Evolutionary conservation across 495 filamentous ascomycete species (phyloP).

Genomic region (Penicillium angulare): DNA sequence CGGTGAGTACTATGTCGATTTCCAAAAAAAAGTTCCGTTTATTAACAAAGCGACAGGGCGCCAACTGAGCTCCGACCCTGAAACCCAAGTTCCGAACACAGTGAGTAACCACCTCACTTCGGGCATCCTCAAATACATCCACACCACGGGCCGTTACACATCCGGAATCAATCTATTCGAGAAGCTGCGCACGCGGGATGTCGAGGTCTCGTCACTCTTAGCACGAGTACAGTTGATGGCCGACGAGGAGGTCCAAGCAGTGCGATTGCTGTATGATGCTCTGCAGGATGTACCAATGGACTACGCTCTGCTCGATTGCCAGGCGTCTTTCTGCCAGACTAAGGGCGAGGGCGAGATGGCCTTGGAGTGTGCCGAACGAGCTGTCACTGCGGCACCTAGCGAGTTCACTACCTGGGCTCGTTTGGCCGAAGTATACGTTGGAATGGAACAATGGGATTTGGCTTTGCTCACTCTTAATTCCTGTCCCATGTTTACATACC

Average conservation of each 20-base stretch:
- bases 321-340: constrained; percentile 86
- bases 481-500: constrained; percentile 99
- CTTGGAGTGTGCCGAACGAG: constrained; percentile 87
- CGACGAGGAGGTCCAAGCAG: constrained; percentile 93
- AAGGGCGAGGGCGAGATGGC: constrained; percentile 87
- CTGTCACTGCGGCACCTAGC: constrained; percentile 89
- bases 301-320: constrained; percentile 88
- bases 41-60: constrained; percentile 60
- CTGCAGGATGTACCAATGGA: constrained; percentile 93
- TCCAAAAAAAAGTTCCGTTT: not conserved
- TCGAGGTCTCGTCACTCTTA: constrained; percentile 90
- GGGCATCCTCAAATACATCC: constrained; percentile 93
- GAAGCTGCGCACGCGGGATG: constrained; percentile 85
- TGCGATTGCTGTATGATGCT: constrained; percentile 82
- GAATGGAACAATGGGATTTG: constrained; percentile 88
- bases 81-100: constrained; percentile 94
- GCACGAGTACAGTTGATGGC: constrained; percentile 86
- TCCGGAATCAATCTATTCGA: constrained; percentile 98
- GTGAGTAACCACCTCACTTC: constrained; percentile 94
- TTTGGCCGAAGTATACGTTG: constrained; percentile 87
- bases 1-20: constrained; percentile 50
- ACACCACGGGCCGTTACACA: constrained; percentile 90
- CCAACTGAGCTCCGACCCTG: constrained; percentile 93
- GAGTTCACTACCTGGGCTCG: constrained; percentile 97
- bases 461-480: constrained; percentile 96